Evolutionary conservation across 257 asterid species (phyloP).

Genomic region (Anisodus acutangulus): DNA sequence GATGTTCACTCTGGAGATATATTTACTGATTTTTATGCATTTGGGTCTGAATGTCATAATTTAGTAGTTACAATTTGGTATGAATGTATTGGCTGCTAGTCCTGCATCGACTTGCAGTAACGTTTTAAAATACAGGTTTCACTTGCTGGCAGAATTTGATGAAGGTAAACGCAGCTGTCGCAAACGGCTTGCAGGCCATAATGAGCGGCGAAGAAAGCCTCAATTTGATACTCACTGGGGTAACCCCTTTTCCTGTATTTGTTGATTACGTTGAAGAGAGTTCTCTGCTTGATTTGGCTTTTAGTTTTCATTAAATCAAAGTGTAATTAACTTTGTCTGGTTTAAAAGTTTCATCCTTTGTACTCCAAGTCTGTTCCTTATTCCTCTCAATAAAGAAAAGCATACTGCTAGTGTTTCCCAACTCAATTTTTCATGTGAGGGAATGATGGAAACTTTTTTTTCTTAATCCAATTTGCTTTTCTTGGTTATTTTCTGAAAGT

Average conservation of each 20-base stretch:
- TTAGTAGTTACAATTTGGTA: background rate
- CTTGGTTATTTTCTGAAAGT: background rate
- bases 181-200: constrained; percentile 76
- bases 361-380: background rate
- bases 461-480: background rate
- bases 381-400: background rate
- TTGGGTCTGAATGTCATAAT: background rate
- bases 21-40: background rate
- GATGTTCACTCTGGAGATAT: background rate
- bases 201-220: constrained; percentile 69
- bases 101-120: constrained; percentile 4
- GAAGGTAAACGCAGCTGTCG: constrained; percentile 79
- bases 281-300: background rate
- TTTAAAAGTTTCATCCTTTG: background rate
- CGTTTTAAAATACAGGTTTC: constrained; percentile 55
- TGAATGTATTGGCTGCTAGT: background rate
- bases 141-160: constrained; percentile 63
- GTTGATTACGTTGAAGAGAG: background rate
- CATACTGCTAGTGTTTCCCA: background rate
- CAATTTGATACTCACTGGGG: constrained; percentile 54
- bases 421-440: background rate
- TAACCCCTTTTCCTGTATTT: constrained; percentile 31
- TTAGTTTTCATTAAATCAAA: background rate
- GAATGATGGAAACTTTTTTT: background rate
- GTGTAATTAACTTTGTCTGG: background rate